A percentile compares a stretch with the other conserved stretches of the same genome.
phyloP scores from a whole-genome alignment of 2,329 filamentous ascomycete species.

The Trichoderma lentiforme region DNA sequence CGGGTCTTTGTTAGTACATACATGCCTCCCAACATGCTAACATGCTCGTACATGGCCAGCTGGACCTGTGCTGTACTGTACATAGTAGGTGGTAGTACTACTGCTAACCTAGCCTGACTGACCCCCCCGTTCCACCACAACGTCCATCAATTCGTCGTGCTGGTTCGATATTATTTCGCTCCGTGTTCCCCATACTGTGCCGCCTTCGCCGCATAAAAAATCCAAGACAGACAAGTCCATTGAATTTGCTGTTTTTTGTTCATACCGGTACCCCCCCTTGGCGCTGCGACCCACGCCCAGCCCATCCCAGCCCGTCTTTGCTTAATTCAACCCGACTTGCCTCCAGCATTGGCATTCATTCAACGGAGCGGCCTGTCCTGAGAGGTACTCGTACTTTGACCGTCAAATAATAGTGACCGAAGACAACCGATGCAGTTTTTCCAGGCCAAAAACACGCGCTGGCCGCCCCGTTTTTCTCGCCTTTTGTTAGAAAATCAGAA shows the following conservation, averaged over 20 bases:
- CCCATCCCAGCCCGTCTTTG: background rate
- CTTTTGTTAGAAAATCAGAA: constrained; percentile 19
- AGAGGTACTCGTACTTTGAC: background rate
- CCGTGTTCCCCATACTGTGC: constrained; percentile 14
- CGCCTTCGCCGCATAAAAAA: constrained; percentile 6
- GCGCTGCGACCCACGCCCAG: constrained; percentile 2
- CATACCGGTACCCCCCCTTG: constrained; percentile 5
- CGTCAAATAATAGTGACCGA: background rate
- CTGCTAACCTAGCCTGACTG: background rate
- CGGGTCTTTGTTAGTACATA: background rate
- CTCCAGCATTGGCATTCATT: background rate
- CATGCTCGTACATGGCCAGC: background rate
- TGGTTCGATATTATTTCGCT: background rate
- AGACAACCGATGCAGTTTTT: background rate
- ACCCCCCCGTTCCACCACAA: background rate
- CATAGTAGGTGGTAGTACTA: background rate
- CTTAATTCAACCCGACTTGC: background rate
- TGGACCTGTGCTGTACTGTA: background rate
- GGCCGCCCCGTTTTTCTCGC: constrained; percentile 20
- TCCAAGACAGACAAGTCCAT: background rate
- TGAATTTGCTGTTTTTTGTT: background rate
- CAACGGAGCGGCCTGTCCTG: background rate
- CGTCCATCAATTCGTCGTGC: background rate
- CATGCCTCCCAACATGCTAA: background rate
- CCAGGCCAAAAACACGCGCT: constrained; percentile 13